These are phyloP conservation scores for Neovahlkampfia damariscottae DNA, from an alignment of 78 protist species.

Conservation along the genomic window DNA sequence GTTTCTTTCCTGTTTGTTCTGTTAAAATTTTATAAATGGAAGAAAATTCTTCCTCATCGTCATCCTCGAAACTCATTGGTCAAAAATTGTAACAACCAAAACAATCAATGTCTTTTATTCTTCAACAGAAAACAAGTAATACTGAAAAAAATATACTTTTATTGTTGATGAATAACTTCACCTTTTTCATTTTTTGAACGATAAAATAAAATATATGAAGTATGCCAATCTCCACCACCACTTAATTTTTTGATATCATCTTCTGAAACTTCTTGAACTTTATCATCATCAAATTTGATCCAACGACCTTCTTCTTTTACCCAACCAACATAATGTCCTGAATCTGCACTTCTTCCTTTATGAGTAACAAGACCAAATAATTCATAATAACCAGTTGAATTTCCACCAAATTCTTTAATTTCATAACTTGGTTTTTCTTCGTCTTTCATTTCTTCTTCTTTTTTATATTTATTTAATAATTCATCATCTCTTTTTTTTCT, in stretches of 20 bases:
- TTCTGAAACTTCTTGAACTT: conserved; percentile 35
- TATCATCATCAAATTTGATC: conserved; percentile 74
- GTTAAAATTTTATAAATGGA: too few relatives aligned
- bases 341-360: conserved; percentile 78
- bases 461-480: conserved; percentile 32
- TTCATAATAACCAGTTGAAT: conserved; percentile 65
- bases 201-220: conserved; percentile 68
- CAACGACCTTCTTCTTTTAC: conserved; percentile 33
- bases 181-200: conserved; percentile 1
- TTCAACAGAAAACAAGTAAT: too few relatives aligned
- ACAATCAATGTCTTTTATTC: too few relatives aligned
- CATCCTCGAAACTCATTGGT: too few relatives aligned
- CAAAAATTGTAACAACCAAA: too few relatives aligned
- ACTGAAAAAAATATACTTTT: too few relatives aligned
- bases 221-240: conserved; percentile 74
- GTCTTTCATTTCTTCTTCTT: conserved; percentile 3
- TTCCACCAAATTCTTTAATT: neutral
- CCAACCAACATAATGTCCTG: conserved; percentile 92
- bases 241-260: conserved; percentile 39
- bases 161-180: too few relatives aligned
- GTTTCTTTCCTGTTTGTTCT: too few relatives aligned
- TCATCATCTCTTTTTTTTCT: conserved; percentile 22
- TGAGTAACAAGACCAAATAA: conserved; percentile 73
- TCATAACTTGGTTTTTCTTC: neutral
- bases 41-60: too few relatives aligned